Percentiles rank a stretch among this genome's conserved stretches.
phyloP scores from a whole-genome alignment of 2,329 filamentous ascomycete species.

The Penicillium sp. region DNA sequence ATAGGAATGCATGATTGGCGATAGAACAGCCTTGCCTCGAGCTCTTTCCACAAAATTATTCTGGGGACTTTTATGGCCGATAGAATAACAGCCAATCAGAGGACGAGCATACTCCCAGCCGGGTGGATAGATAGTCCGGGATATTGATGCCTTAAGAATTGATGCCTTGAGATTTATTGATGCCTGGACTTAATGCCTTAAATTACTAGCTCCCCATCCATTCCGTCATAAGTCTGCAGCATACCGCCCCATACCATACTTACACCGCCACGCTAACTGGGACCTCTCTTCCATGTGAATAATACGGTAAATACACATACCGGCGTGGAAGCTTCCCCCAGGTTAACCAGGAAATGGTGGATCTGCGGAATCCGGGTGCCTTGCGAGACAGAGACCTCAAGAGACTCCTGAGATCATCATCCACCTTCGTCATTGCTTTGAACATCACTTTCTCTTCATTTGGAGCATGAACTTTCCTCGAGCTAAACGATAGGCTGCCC shows the following conservation, averaged over 20 bases:
- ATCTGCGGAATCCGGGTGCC: conserved; percentile 9
- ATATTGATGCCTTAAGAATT: background rate
- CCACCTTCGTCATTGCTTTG: background rate
- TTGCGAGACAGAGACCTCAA: background rate
- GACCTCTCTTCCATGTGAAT: background rate
- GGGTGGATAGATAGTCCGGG: conserved; percentile 5
- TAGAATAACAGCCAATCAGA: conserved; percentile 12
- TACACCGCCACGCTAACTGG: background rate
- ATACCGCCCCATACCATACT: background rate
- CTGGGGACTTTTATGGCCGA: conserved; percentile 10
- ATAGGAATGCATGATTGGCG: conserved; percentile 41
- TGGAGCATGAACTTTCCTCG: background rate
- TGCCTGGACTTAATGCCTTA: background rate
- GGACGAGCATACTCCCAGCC: background rate
- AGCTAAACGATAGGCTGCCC: background rate
- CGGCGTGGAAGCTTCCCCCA: conserved; percentile 2
- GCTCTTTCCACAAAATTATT: conserved; percentile 14
- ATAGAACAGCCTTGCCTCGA: background rate
- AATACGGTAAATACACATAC: conserved; percentile 3
- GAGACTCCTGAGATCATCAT: background rate
- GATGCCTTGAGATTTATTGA: background rate
- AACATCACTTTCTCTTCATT: background rate
- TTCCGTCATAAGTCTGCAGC: background rate
- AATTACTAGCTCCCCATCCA: background rate
- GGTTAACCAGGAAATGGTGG: background rate